Evolutionary conservation across 2,329 filamentous ascomycete species (phyloP), one percentile per base, ranked within the genome.

Genomic region (Ambrosiella beaveri): DNA sequence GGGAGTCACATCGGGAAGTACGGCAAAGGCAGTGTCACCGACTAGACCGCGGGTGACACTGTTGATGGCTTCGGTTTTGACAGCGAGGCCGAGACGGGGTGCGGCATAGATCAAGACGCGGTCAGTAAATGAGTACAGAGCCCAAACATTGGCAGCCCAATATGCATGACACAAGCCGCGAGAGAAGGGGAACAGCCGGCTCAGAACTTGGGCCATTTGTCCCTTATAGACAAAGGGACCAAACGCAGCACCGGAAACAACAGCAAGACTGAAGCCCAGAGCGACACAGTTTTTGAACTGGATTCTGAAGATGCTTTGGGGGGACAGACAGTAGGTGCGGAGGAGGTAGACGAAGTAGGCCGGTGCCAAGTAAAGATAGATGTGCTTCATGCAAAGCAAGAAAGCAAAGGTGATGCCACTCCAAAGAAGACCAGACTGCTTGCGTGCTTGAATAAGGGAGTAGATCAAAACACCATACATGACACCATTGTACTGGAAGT

Each of bases 401-500:
- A 78, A 77, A 1, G 91, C 90, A 69, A 97, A 98, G 6, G 89
- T 70, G 1, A 95, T 73, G 0, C 89, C 93, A 64, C 89, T 93
- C 51, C 75, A 74, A 11, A 97, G 76, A 39, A 93, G 74, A 0
- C 86, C 86, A 2, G 84, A 84, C 66, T 79, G 81, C 64, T 84
- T 81, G 55, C 88, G 82, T 6, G 89, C 88, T 60, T 94, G 73
- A 1, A 94, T 85, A 53, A 98, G 77, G 1, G 93, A 97, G 57
- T 91, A 75, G 41, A 97, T 79, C 55, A 98, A 75, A 49, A 97
- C 74, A 41, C 93, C 93, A 68, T 97, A 98, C 71, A 98, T 81
- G 71, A 90, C 89, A 45, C 93, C 91, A 73, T 98, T 98, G 74
- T 98, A 98, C 74, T 98, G 93, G 70, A 98, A 98, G 70, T 96